These are phyloP conservation scores for Sporothrix humicola DNA, from an alignment of 2,329 filamentous ascomycete genomes.

Conservation along the genomic window DNA sequence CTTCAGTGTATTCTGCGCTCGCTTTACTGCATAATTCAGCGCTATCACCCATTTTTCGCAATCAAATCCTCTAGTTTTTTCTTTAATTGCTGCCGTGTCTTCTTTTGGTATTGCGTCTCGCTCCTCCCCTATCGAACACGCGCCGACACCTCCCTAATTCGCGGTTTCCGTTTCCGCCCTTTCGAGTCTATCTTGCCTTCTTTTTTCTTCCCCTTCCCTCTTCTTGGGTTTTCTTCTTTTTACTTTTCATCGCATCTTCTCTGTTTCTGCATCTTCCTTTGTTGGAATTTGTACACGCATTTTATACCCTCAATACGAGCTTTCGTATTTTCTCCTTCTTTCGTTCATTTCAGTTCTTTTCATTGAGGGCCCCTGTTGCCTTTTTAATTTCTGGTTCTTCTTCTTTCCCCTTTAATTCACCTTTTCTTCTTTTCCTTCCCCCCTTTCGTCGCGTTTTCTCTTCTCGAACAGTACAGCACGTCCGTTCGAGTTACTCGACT, in stretches of 20 bases:
- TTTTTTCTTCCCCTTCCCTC: conserved; percentile 10
- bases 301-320: neutral
- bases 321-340: conserved; percentile 14
- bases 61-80: conserved; percentile 4
- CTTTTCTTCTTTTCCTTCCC: neutral
- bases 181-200: conserved; percentile 7
- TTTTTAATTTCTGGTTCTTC: neutral
- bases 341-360: conserved; percentile 17
- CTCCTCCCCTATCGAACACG: conserved; percentile 29
- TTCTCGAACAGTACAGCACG: neutral
- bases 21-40: conserved; percentile 19
- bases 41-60: neutral
- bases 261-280: neutral
- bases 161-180: conserved; percentile 21
- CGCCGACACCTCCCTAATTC: conserved; percentile 15
- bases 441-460: conserved; percentile 5
- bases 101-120: conserved; percentile 24
- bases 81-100: conserved; percentile 31
- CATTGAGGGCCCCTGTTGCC: neutral
- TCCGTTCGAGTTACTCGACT: neutral
- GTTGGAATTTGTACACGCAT: neutral
- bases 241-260: neutral
- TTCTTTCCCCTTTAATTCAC: conserved; percentile 10
- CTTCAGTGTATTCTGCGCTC: neutral
- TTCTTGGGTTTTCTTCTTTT: neutral